Evolutionary conservation across 352 stramenopile species (phyloP), one percentile per base, ranked within the genome.

Genomic region (Phytophthora constricta): DNA sequence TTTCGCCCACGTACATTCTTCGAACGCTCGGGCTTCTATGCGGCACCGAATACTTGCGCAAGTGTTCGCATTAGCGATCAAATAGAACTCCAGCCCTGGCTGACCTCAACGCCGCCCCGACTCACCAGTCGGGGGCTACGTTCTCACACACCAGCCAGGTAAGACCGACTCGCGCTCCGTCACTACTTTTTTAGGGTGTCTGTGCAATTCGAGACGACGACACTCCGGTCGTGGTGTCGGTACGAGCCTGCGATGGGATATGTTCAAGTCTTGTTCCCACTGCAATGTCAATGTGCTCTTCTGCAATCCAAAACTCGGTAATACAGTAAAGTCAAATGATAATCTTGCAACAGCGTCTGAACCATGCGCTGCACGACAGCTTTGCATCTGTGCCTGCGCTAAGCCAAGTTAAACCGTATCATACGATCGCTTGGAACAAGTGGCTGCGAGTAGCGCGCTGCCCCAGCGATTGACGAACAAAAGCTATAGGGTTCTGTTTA

Each of bases 351-450:
- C 31, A 42, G 26, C 25, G 53, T 25, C 33, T 25, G 28, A 62
- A 4, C 39, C 16, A 14, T 28, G 31, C 28, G 23, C 17, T 47
- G 17, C 41, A 47, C 19, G 14, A 16, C 37, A 43, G 23, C 39
- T n/a, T 26, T 53, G 62, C 37, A 58, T 58, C 34, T 33, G 62
- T 31, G 52, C 50, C 50, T 33, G 42, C 28, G n/a, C 41, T 33
- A 23, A 34, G 25, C 33, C 52, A 62, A 28, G 37, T 46, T 68
- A 22, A 52, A 56, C n/a, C n/a, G n/a, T n/a, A 68, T 34, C 58
- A 72, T 68, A 43, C 65, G 58, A 58, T 64, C 46, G 45, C 50
- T 58, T 72, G 51, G 58, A 72, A 70, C 46, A 55, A 45, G 31
- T 23, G 3, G 25, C 47, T 43, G 10, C 31, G 28, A 46, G 5